These are phyloP conservation scores for Metschnikowia shivogae DNA, from an alignment of 805 yeast genomes.

Conservation along the genomic window DNA sequence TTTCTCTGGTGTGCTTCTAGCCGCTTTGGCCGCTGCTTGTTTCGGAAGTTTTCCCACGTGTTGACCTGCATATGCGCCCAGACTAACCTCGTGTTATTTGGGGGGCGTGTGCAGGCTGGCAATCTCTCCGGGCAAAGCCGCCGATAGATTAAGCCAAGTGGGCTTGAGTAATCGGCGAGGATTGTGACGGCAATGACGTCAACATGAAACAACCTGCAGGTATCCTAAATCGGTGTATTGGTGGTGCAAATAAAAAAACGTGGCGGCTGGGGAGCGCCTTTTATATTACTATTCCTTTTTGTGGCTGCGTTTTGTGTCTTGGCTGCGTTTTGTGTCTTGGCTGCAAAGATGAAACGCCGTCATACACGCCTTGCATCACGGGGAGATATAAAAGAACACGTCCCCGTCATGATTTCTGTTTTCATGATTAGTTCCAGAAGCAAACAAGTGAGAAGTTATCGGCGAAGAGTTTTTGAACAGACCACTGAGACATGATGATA, in stretches of 20 bases:
- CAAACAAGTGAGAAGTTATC: no score
- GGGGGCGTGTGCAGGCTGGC: conserved; percentile 1
- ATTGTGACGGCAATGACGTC: no score
- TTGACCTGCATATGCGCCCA: conserved; percentile 1
- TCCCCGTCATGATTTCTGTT: no score
- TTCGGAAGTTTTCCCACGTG: background rate
- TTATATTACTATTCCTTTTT: background rate
- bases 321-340: background rate
- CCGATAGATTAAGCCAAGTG: no score
- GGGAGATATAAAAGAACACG: background rate
- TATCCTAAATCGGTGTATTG: no score
- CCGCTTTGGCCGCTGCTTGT: background rate
- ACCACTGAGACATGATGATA: no score
- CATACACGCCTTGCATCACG: background rate
- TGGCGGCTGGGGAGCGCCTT: background rate
- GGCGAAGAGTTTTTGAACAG: no score
- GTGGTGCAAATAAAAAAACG: no score
- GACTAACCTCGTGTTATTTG: background rate
- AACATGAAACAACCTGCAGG: no score
- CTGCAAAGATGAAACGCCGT: conserved; percentile 1
- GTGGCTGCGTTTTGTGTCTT: background rate
- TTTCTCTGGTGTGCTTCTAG: background rate
- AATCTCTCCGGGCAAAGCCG: no score
- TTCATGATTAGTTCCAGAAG: no score
- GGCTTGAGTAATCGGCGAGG: no score